Conservation (phyloP, 2,329 filamentous ascomycete species). For the Apiospora phragmitis region DNA sequence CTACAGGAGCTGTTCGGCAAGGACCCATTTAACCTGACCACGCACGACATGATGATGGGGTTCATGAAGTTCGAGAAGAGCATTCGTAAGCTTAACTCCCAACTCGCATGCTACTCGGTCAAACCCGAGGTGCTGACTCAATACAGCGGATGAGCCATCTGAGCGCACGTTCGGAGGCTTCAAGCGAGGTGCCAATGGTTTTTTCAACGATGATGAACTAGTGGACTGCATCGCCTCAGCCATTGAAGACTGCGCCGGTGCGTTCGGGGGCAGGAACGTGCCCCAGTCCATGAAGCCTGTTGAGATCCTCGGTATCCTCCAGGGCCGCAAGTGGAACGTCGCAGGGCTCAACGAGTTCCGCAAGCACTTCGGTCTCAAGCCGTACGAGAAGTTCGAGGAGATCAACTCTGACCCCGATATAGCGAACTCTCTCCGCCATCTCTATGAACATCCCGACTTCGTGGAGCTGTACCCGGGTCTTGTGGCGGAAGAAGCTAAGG, state of each 20-base stretch:
- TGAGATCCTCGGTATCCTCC: conserved; percentile 15
- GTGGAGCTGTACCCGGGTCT: conserved; percentile 21
- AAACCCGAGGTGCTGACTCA: not conserved
- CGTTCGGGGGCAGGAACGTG: conserved; percentile 15
- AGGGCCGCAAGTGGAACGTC: conserved; percentile 13
- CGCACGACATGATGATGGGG: conserved; percentile 61
- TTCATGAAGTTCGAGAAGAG: conserved; percentile 62
- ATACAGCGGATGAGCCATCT: conserved; percentile 59
- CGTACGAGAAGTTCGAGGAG: conserved; percentile 17
- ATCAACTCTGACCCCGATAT: conserved; percentile 15
- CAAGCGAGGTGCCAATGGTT: conserved; percentile 64
- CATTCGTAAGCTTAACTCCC: conserved; percentile 37
- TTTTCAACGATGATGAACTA: conserved; percentile 74
- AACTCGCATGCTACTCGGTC: not conserved
- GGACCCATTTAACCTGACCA: conserved; percentile 53
- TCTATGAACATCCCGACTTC: conserved; percentile 21
- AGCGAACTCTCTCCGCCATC: conserved; percentile 16
- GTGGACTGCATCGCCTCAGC: conserved; percentile 75
- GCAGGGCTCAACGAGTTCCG: conserved; percentile 13
- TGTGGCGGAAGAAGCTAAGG: conserved; percentile 19
- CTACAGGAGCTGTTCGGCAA: conserved; percentile 65
- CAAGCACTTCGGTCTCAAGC: conserved; percentile 16
- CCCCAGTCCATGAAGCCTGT: conserved; percentile 16
- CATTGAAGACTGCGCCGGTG: conserved; percentile 17
- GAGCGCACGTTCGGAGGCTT: conserved; percentile 69